These are phyloP conservation scores for Helotiales sp. DNA, from an alignment of 2,329 filamentous ascomycete genomes.

Conservation along the genomic window DNA sequence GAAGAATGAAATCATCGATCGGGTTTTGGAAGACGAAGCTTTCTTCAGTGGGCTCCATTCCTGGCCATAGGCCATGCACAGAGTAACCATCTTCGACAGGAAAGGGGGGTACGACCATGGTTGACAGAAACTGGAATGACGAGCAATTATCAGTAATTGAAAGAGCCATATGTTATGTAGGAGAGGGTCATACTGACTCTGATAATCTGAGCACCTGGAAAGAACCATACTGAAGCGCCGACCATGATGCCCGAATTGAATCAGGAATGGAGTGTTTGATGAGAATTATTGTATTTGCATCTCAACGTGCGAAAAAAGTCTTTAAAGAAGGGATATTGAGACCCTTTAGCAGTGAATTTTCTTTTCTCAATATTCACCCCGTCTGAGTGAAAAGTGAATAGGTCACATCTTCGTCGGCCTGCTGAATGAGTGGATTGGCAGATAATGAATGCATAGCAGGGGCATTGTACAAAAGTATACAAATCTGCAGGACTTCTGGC, in stretches of 20 bases:
- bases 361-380: too few species aligned
- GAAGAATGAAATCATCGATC: background rate
- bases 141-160: background rate
- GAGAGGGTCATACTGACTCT: background rate
- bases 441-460: background rate
- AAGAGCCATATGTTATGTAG: background rate
- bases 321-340: too few species aligned
- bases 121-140: background rate
- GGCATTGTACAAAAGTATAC: background rate
- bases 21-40: background rate
- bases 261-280: background rate
- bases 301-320: background rate
- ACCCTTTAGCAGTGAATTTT: background rate
- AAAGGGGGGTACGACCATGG: background rate
- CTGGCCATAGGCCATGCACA: background rate
- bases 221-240: background rate
- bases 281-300: background rate
- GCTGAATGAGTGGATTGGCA: background rate
- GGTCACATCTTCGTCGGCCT: background rate
- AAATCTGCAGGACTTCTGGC: background rate
- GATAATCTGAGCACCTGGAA: background rate
- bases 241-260: background rate
- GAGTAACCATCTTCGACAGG: background rate
- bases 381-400: too few species aligned
- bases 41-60: background rate